These are phyloP conservation scores for Teunomyces panamensis DNA, from an alignment of 805 yeast genomes.

Conservation along the genomic window DNA sequence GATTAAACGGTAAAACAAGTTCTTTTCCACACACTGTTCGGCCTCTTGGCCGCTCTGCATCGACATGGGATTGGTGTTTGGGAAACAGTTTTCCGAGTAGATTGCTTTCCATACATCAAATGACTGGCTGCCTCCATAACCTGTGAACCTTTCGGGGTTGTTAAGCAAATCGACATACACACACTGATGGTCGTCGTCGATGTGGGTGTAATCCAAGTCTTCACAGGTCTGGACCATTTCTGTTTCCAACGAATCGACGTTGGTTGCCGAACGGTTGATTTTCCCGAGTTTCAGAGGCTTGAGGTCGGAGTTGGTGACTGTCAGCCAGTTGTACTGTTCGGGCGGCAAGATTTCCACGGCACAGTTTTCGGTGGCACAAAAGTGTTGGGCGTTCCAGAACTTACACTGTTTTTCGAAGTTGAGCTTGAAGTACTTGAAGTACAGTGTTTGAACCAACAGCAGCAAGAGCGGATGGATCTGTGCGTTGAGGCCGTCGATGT, in stretches of 20 bases:
- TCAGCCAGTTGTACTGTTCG: constrained; percentile 67
- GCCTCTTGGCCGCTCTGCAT: constrained; percentile 32
- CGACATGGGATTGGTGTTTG: constrained; percentile 41
- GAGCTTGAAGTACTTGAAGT: constrained; percentile 83
- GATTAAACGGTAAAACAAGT: constrained; percentile 79
- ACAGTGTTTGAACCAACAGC: constrained; percentile 65
- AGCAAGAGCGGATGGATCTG: constrained; percentile 48
- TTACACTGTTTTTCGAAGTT: constrained; percentile 84
- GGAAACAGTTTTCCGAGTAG: constrained; percentile 88
- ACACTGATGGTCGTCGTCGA: constrained; percentile 62
- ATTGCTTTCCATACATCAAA: constrained; percentile 91
- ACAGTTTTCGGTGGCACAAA: constrained; percentile 84
- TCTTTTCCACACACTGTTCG: constrained; percentile 74
- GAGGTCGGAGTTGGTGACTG: constrained; percentile 55
- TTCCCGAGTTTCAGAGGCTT: constrained; percentile 68
- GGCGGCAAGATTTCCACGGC: constrained; percentile 74
- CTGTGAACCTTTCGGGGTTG: constrained; percentile 95
- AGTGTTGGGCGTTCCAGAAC: constrained; percentile 77
- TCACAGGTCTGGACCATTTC: constrained; percentile 30
- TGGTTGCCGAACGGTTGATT: constrained; percentile 20
- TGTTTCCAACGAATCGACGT: constrained; percentile 22
- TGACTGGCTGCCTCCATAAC: constrained; percentile 91
- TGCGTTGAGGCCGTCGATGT: constrained; percentile 37
- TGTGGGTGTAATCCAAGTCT: constrained; percentile 66
- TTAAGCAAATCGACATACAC: constrained; percentile 83